Evolutionary conservation across 2,329 filamentous ascomycete genomes (phyloP).

Genomic region (Xylogone sp.): DNA sequence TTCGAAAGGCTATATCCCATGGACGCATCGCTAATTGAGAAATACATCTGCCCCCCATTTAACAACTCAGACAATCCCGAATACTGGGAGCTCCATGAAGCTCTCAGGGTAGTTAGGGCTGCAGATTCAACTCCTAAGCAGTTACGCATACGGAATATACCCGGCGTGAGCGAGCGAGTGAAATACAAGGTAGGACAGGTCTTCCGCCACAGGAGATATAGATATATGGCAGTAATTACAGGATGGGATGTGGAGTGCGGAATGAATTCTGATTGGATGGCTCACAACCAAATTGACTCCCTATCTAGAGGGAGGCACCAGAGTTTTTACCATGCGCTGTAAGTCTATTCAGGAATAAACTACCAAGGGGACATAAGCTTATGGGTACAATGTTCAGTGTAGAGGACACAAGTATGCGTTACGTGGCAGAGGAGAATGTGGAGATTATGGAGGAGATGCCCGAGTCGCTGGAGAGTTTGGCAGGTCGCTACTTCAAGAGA

Average conservation of each 20-base stretch:
- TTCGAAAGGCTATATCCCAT: constrained; percentile 33
- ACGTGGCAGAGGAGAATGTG: constrained; percentile 81
- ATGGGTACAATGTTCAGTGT: constrained; percentile 42
- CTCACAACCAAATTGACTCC: constrained; percentile 58
- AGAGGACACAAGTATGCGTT: constrained; percentile 64
- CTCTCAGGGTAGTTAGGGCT: constrained; percentile 50
- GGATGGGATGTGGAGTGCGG: constrained; percentile 69
- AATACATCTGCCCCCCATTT: constrained; percentile 30
- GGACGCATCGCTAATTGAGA: constrained; percentile 33
- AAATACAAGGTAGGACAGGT: constrained; percentile 75
- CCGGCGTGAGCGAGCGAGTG: constrained; percentile 36
- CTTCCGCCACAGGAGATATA: constrained; percentile 77
- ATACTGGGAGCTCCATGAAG: constrained; percentile 39
- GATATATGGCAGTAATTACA: constrained; percentile 76
- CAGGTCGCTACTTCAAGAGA: constrained; percentile 84
- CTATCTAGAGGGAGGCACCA: constrained; percentile 58
- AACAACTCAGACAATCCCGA: constrained; percentile 25
- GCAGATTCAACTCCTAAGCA: constrained; percentile 53
- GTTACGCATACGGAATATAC: constrained; percentile 27
- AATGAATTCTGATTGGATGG: constrained; percentile 56
- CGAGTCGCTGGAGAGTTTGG: constrained; percentile 60
- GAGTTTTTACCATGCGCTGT: constrained; percentile 86
- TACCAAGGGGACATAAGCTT: constrained; percentile 8
- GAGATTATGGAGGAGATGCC: constrained; percentile 53
- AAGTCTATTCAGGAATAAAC: constrained; percentile 41